Percentiles rank a stretch among this genome's conserved stretches.
phyloP scores from a whole-genome alignment of 2,329 filamentous ascomycete genomes.

The Monilinia vaccinii-corymbosi region DNA sequence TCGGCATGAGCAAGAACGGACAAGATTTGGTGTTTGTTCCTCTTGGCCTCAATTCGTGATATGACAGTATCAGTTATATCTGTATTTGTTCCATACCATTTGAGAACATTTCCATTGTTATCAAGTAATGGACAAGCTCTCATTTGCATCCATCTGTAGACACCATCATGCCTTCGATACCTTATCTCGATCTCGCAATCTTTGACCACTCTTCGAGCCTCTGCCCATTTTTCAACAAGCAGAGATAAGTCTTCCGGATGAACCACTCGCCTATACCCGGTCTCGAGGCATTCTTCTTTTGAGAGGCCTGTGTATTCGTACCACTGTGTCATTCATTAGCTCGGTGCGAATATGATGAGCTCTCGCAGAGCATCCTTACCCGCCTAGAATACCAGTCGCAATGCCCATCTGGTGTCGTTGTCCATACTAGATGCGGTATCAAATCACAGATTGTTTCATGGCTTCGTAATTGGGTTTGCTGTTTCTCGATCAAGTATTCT shows the following conservation, averaged over 20 bases:
- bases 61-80: conserved; percentile 23
- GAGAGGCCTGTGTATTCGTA: conserved; percentile 22
- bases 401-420: conserved; percentile 13
- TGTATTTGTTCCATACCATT: conserved; percentile 24
- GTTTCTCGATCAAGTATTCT: conserved; percentile 12
- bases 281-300: conserved; percentile 13
- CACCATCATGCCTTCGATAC: conserved; percentile 19
- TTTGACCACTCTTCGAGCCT: not conserved
- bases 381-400: conserved; percentile 20
- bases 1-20: conserved; percentile 22
- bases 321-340: conserved; percentile 15
- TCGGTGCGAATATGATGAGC: not conserved
- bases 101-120: conserved; percentile 14
- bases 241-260: conserved; percentile 16
- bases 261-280: conserved; percentile 11
- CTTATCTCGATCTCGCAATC: conserved; percentile 18
- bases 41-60: conserved; percentile 19
- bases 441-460: conserved; percentile 22
- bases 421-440: conserved; percentile 24
- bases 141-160: conserved; percentile 23
- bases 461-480: conserved; percentile 12
- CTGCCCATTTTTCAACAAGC: conserved; percentile 12
- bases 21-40: conserved; percentile 19
- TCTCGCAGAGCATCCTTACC: conserved; percentile 8
- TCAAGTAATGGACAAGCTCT: conserved; percentile 16